phyloP scores from a whole-genome alignment of 768 basidiomycete species.

The Ephemerocybe angulata region DNA sequence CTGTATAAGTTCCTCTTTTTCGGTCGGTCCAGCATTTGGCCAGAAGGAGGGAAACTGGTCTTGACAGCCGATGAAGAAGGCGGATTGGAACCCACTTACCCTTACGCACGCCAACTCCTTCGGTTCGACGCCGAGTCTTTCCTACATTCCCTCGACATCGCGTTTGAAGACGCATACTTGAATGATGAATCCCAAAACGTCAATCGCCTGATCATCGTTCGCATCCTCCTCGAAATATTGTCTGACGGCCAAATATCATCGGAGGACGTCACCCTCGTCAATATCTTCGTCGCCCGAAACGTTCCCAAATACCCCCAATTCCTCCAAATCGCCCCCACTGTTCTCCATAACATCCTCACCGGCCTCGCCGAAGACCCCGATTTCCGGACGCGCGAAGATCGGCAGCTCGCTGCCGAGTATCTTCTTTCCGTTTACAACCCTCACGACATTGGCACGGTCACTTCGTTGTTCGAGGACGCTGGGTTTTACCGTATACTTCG shows the following conservation, averaged over 20 bases:
- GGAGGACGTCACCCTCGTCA: conserved; percentile 74
- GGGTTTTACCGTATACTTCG: conserved; percentile 92
- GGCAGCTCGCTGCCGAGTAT: conserved; percentile 92
- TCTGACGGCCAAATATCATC: conserved; percentile 50
- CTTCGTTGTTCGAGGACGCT: conserved; percentile 70
- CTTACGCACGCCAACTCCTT: conserved; percentile 80
- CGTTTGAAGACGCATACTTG: conserved; percentile 90
- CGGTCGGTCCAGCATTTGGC: conserved; percentile 77
- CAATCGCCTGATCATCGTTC: conserved; percentile 78
- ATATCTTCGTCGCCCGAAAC: conserved; percentile 96
- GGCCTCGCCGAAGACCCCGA: conserved; percentile 76
- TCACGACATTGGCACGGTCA: conserved; percentile 64
- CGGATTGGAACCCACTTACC: conserved; percentile 80
- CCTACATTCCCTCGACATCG: conserved; percentile 89
- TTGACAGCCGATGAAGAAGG: conserved; percentile 74
- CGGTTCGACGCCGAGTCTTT: conserved; percentile 92
- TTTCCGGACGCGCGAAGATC: conserved; percentile 80
- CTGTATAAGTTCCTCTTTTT: conserved; percentile 85
- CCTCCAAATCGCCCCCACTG: conserved; percentile 61
- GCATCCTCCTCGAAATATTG: conserved; percentile 78
- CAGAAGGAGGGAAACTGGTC: conserved; percentile 69
- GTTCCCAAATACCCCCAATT: conserved; percentile 95
- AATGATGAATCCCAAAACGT: conserved; percentile 68
- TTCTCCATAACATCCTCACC: conserved; percentile 72
- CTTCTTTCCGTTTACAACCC: conserved; percentile 90